These are phyloP conservation scores for Gracilaria gracilis DNA, from an alignment of 23 red algal species.

Conservation along the genomic window DNA sequence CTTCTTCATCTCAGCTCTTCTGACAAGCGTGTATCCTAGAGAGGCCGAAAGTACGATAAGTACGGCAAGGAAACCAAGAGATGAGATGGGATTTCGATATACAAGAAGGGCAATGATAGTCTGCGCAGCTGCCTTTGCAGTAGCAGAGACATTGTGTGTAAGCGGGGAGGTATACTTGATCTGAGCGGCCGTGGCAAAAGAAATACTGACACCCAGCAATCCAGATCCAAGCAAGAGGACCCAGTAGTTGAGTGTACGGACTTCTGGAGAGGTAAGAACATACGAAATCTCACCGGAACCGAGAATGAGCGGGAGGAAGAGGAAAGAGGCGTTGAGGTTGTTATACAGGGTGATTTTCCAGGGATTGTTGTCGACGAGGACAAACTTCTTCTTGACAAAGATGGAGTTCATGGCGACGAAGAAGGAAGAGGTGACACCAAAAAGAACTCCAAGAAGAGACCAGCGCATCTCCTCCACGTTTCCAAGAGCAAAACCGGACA, in stretches of 20 bases:
- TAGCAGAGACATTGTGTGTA: slow-evolving; percentile 95
- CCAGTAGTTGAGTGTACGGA: slow-evolving; percentile 76
- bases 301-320: slow-evolving; percentile 93
- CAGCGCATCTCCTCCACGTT: slow-evolving; percentile 94
- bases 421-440: slow-evolving; percentile 88
- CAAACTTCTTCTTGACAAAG: slow-evolving; percentile 97
- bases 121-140: slow-evolving; percentile 97
- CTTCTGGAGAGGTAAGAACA: slow-evolving; percentile 47
- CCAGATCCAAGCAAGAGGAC: slow-evolving; percentile 74
- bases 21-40: slow-evolving; percentile 86
- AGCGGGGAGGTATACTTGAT: slow-evolving; percentile 98
- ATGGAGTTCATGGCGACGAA: slow-evolving; percentile 98
- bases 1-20: slow-evolving; percentile 88
- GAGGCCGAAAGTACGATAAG: slow-evolving; percentile 80
- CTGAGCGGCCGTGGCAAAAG: slow-evolving; percentile 94
- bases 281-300: slow-evolving; percentile 72
- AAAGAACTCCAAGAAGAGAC: slow-evolving; percentile 90
- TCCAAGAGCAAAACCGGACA: slow-evolving; percentile 83
- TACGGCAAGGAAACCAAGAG: slow-evolving; percentile 80
- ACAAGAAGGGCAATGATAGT: slow-evolving; percentile 85
- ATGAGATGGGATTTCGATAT: slow-evolving; percentile 90
- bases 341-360: slow-evolving; percentile 99
- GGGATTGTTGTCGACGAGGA: slow-evolving; percentile 95
- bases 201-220: slow-evolving; percentile 86
- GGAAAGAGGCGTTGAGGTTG: slow-evolving; percentile 90